Conservation (phyloP, 2,329 filamentous ascomycete species). For the Aureobasidium sp. region DNA sequence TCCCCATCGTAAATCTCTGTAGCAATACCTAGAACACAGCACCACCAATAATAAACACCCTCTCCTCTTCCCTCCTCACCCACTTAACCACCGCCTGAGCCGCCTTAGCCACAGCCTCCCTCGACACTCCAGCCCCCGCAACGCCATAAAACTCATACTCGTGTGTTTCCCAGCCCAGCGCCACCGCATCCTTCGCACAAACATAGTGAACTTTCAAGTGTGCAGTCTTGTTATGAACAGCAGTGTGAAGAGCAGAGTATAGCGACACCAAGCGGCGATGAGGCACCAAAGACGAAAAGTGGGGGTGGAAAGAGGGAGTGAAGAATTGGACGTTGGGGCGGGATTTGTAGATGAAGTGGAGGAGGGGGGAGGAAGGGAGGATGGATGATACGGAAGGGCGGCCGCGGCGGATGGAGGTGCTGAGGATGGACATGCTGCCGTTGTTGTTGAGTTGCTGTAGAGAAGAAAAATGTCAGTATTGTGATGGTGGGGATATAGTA, state of each 20-base stretch:
- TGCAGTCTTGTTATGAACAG: constrained; percentile 75
- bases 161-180: constrained; percentile 83
- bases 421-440: constrained; percentile 67
- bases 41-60: constrained; percentile 95
- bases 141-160: constrained; percentile 92
- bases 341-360: constrained; percentile 95
- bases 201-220: constrained; percentile 82
- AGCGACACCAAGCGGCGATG: constrained; percentile 62
- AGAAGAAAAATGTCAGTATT: background rate
- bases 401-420: constrained; percentile 60
- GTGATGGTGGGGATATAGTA: too few species aligned
- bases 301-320: constrained; percentile 73
- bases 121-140: constrained; percentile 62
- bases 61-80: constrained; percentile 85
- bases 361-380: constrained; percentile 69
- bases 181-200: constrained; percentile 66
- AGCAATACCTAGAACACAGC: constrained; percentile 54
- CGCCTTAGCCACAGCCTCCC: constrained; percentile 67
- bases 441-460: constrained; percentile 64
- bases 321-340: constrained; percentile 90
- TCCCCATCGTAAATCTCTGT: background rate
- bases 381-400: constrained; percentile 68
- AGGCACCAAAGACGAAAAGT: constrained; percentile 46
- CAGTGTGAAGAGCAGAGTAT: constrained; percentile 78
- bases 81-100: constrained; percentile 88